Percentiles rank a stretch among this genome's conserved stretches.
Conservation (phyloP, 805 yeast species). For the Starmera dryadoides region DNA sequence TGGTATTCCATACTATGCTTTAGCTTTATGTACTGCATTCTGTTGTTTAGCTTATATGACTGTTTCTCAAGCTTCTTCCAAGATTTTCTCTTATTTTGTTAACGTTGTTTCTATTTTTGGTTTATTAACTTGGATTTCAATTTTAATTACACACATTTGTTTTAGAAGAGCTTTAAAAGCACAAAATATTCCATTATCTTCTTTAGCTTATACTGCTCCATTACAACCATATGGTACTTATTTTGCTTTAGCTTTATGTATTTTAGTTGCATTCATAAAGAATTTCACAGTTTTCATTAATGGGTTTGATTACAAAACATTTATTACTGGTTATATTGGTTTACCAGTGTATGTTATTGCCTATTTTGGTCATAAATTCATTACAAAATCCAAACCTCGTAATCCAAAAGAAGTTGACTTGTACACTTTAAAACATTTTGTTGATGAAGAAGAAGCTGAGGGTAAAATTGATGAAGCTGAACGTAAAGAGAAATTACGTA, state of each 20-base stretch:
- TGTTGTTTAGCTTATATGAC: slow-evolving; percentile 68
- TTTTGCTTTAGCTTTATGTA: slow-evolving; percentile 46
- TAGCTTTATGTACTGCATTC: slow-evolving; percentile 42
- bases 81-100: slow-evolving; percentile 61
- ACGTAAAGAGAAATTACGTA: slow-evolving; percentile 17
- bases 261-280: slow-evolving; percentile 53
- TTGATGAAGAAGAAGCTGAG: slow-evolving; percentile 21
- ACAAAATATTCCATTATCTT: slow-evolving; percentile 55
- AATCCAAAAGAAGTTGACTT: slow-evolving; percentile 55
- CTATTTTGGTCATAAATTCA: slow-evolving; percentile 53
- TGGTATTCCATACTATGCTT: slow-evolving; percentile 65
- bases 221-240: slow-evolving; percentile 64
- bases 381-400: slow-evolving; percentile 40
- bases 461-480: slow-evolving; percentile 20
- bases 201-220: slow-evolving; percentile 56
- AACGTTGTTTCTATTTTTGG: slow-evolving; percentile 75
- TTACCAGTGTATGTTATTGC: slow-evolving; percentile 55
- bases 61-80: slow-evolving; percentile 46
- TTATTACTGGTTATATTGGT: slow-evolving; percentile 75
- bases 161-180: slow-evolving; percentile 60
- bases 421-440: slow-evolving; percentile 40
- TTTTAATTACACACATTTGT: slow-evolving; percentile 57
- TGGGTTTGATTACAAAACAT: slow-evolving; percentile 52
- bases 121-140: slow-evolving; percentile 67
- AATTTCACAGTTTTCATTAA: slow-evolving; percentile 69